Conservation (phyloP, 2,329 filamentous ascomycete species). For the Dactylonectria macrodidyma region DNA sequence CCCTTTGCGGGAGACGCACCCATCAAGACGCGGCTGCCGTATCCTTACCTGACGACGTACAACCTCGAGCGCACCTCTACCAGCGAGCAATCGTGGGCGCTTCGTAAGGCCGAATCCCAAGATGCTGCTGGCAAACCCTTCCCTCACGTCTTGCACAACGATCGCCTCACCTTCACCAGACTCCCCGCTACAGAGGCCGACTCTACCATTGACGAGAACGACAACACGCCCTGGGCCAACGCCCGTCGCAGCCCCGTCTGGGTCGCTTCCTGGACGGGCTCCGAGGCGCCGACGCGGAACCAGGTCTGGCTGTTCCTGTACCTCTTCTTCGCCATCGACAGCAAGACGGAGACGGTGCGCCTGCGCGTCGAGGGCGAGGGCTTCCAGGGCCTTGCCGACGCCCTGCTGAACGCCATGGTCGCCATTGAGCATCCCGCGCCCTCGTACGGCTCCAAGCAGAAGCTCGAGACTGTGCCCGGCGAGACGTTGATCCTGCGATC, state of each 20-base stretch:
- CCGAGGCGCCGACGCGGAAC: slow-evolving; percentile 56
- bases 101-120: slow-evolving; percentile 39
- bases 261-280: slow-evolving; percentile 57
- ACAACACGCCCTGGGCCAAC: slow-evolving; percentile 64
- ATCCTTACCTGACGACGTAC: slow-evolving; percentile 45
- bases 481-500: slow-evolving; percentile 61
- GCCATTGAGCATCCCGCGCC: slow-evolving; percentile 58
- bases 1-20: slow-evolving; percentile 40
- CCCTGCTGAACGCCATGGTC: slow-evolving; percentile 54
- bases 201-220: slow-evolving; percentile 39
- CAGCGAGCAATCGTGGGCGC: slow-evolving; percentile 35
- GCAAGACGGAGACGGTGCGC: slow-evolving; percentile 43
- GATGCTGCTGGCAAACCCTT: slow-evolving; percentile 38
- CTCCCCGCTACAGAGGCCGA: slow-evolving; percentile 41
- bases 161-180: slow-evolving; percentile 38
- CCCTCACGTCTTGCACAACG: slow-evolving; percentile 40
- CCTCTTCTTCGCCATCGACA: slow-evolving; percentile 57
- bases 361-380: slow-evolving; percentile 40
- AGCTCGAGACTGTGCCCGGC: slow-evolving; percentile 42
- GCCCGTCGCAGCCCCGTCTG: slow-evolving; percentile 63
- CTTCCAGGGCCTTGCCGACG: slow-evolving; percentile 41
- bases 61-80: slow-evolving; percentile 37
- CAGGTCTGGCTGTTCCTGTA: slow-evolving; percentile 67
- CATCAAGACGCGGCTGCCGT: slow-evolving; percentile 61
- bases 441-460: neutral